These are phyloP conservation scores for Ulmus americana DNA, from an alignment of 331 rosid genomes.

Conservation along the genomic window DNA sequence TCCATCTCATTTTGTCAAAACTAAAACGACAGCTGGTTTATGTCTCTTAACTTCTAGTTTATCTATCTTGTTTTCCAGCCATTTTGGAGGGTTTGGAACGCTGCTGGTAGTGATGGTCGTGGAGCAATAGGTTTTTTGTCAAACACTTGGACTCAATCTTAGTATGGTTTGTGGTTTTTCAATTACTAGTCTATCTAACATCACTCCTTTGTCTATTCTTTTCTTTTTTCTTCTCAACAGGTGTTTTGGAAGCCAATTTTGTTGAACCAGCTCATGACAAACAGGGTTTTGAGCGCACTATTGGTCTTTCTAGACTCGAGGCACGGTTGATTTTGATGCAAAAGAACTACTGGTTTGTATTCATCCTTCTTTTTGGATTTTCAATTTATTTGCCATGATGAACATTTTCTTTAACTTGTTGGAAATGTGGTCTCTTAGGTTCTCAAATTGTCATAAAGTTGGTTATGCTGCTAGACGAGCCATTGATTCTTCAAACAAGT, in stretches of 20 bases:
- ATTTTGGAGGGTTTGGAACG: slow-evolving; percentile 43
- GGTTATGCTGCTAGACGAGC: slow-evolving; percentile 32
- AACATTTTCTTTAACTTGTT: neutral
- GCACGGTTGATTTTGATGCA: slow-evolving; percentile 20
- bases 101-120: slow-evolving; percentile 42
- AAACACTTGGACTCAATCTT: neutral
- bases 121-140: slow-evolving; percentile 34
- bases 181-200: neutral
- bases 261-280: slow-evolving; percentile 50
- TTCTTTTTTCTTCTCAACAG: slow-evolving; percentile 12
- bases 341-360: slow-evolving; percentile 29
- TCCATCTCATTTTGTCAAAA: neutral
- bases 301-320: slow-evolving; percentile 39
- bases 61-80: slow-evolving; percentile 24
- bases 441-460: slow-evolving; percentile 27
- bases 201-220: neutral
- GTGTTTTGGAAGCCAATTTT: slow-evolving; percentile 47
- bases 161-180: neutral
- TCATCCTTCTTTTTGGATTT: neutral
- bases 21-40: neutral
- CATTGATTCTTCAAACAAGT: slow-evolving; percentile 1
- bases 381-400: neutral
- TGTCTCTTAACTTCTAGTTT: neutral
- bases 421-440: slow-evolving; percentile 20
- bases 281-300: slow-evolving; percentile 37